These are phyloP conservation scores for Anastatica hierochuntica DNA, from an alignment of 345 rosid species.

Conservation along the genomic window DNA sequence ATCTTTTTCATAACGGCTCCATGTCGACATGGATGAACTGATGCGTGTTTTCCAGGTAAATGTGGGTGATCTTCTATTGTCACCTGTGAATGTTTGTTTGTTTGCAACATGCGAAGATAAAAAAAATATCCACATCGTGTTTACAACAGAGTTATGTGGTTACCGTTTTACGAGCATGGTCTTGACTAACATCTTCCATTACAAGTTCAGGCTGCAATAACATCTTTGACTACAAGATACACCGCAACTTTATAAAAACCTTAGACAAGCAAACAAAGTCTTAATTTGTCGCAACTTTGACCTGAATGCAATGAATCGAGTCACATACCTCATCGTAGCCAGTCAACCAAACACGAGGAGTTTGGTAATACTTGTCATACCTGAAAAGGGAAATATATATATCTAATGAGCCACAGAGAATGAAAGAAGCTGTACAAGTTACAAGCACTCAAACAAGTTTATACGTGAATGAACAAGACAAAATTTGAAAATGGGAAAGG, in stretches of 20 bases:
- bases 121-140: background rate
- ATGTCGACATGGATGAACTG: constrained; percentile 97
- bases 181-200: constrained; percentile 89
- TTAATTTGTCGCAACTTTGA: background rate
- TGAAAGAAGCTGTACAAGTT: background rate
- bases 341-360: constrained; percentile 91
- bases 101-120: background rate
- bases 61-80: constrained; percentile 94
- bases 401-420: background rate
- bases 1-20: constrained; percentile 99
- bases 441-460: background rate
- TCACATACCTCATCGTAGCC: constrained; percentile 78
- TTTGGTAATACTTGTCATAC: constrained; percentile 87
- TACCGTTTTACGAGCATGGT: constrained; percentile 89
- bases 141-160: background rate
- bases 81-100: background rate
- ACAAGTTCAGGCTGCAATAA: constrained; percentile 81
- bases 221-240: constrained; percentile 60
- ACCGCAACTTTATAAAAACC: background rate
- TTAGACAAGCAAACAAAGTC: background rate
- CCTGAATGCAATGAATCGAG: background rate
- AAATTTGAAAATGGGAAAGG: background rate
- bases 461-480: background rate
- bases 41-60: constrained; percentile 96
- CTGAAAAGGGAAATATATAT: constrained; percentile 28